Evolutionary conservation across 2,329 filamentous ascomycete species (phyloP).

Genomic region (Daldinia eschscholtzii): DNA sequence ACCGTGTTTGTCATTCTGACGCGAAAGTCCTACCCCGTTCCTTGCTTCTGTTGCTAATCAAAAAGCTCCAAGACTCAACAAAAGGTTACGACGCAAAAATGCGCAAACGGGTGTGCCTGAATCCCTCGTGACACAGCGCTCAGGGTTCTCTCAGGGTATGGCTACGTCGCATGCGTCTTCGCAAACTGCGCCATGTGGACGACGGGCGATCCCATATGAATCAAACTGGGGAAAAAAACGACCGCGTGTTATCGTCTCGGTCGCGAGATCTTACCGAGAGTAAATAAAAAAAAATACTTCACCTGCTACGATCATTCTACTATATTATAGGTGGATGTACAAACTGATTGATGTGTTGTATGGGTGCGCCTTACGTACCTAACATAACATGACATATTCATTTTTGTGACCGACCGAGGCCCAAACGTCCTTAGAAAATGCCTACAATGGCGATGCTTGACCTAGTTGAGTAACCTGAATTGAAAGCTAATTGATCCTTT

Average conservation of each 20-base stretch:
- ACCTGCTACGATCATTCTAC: neutral
- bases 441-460: neutral
- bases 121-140: slow-evolving; percentile 37
- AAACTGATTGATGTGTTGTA: slow-evolving; percentile 1
- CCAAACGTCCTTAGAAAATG: neutral
- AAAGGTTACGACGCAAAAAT: slow-evolving; percentile 39
- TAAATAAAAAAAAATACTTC: neutral
- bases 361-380: slow-evolving; percentile 8
- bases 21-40: slow-evolving; percentile 18
- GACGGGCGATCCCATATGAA: slow-evolving; percentile 12
- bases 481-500: slow-evolving; percentile 4
- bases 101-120: slow-evolving; percentile 34
- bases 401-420: neutral
- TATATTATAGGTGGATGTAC: neutral
- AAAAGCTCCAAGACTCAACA: slow-evolving; percentile 6
- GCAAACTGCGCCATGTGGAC: slow-evolving; percentile 39
- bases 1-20: slow-evolving; percentile 26
- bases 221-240: slow-evolving; percentile 30
- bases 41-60: slow-evolving; percentile 13
- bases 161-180: slow-evolving; percentile 34
- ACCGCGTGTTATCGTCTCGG: slow-evolving; percentile 35
- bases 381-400: neutral
- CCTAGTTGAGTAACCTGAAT: slow-evolving; percentile 9
- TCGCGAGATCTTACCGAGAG: slow-evolving; percentile 34
- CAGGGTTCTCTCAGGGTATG: slow-evolving; percentile 15